Conservation (phyloP, 257 asterid genomes). For the Gardenia jasminoides region DNA sequence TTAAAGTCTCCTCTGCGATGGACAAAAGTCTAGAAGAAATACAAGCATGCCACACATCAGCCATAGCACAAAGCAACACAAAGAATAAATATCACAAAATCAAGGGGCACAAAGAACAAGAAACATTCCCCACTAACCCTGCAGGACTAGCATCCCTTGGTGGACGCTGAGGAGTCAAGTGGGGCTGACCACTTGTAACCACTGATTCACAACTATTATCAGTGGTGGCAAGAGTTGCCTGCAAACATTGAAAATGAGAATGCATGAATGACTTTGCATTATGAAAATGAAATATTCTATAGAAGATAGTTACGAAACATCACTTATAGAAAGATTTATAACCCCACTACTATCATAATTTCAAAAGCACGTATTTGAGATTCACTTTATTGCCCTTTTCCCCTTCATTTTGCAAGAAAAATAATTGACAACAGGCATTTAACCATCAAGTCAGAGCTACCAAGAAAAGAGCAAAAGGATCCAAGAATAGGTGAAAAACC, state of each 20-base stretch:
- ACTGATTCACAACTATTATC: constrained; percentile 96
- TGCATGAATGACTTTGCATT: neutral
- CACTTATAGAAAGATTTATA: neutral
- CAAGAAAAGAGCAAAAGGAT: neutral
- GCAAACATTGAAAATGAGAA: constrained; percentile 22
- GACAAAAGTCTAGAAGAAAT: constrained; percentile 72
- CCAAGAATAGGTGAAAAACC: neutral
- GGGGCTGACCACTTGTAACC: constrained; percentile 95
- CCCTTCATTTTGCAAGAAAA: neutral
- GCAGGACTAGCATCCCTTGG: constrained; percentile 99
- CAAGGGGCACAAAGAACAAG: constrained; percentile 4
- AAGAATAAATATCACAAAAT: neutral
- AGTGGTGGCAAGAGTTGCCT: constrained; percentile 77
- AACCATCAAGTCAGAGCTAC: neutral
- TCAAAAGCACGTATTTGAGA: neutral
- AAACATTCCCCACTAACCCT: constrained; percentile 58
- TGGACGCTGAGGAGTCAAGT: constrained; percentile 84
- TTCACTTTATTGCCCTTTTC: neutral
- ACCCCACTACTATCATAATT: neutral
- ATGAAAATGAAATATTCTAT: neutral
- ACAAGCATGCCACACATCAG: constrained; percentile 22
- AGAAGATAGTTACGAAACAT: neutral
- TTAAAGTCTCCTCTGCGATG: constrained; percentile 98
- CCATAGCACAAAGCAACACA: neutral
- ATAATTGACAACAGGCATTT: neutral